Conservation (phyloP, 164 flowering plant genomes). For the Sedum album region DNA sequence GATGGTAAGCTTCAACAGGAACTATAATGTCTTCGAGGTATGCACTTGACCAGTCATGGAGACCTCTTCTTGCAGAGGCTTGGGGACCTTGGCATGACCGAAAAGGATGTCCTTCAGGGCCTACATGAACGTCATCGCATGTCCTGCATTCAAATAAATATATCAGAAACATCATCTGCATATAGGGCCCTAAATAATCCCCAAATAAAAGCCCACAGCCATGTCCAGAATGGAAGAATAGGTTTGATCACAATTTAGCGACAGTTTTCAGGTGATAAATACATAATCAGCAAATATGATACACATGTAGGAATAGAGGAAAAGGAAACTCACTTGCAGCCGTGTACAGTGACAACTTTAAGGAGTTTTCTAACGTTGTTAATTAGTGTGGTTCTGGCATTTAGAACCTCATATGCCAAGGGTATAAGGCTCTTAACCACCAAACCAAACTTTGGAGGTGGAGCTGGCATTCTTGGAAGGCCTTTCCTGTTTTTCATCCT, state of each 20-base stretch:
- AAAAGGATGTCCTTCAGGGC: slow-evolving; percentile 82
- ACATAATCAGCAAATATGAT: neutral
- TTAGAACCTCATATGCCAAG: slow-evolving; percentile 63
- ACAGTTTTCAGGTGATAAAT: neutral
- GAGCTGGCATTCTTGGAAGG: slow-evolving; percentile 43
- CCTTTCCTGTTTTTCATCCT: slow-evolving; percentile 57
- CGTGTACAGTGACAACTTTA: slow-evolving; percentile 81
- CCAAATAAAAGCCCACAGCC: too few relatives aligned
- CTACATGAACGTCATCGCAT: slow-evolving; percentile 91
- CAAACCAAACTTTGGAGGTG: slow-evolving; percentile 83
- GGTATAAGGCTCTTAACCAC: slow-evolving; percentile 67
- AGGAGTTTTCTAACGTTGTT: slow-evolving; percentile 83
- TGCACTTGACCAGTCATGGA: slow-evolving; percentile 73
- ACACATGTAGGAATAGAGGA: slow-evolving; percentile 1
- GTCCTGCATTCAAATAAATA: slow-evolving; percentile 32
- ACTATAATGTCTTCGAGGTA: slow-evolving; percentile 58
- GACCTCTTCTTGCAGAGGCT: slow-evolving; percentile 48
- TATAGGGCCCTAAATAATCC: neutral
- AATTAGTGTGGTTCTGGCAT: slow-evolving; percentile 65
- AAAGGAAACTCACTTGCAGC: slow-evolving; percentile 64
- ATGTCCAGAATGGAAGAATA: neutral
- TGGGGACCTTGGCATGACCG: slow-evolving; percentile 70
- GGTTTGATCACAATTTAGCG: too few relatives aligned
- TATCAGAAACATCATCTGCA: neutral
- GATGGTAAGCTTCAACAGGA: slow-evolving; percentile 76